A percentile compares a stretch with the other conserved stretches of the same genome.
These are phyloP conservation scores for Pestalotiopsis sp. DNA, from an alignment of 2,329 filamentous ascomycete genomes.

Conservation along the genomic window DNA sequence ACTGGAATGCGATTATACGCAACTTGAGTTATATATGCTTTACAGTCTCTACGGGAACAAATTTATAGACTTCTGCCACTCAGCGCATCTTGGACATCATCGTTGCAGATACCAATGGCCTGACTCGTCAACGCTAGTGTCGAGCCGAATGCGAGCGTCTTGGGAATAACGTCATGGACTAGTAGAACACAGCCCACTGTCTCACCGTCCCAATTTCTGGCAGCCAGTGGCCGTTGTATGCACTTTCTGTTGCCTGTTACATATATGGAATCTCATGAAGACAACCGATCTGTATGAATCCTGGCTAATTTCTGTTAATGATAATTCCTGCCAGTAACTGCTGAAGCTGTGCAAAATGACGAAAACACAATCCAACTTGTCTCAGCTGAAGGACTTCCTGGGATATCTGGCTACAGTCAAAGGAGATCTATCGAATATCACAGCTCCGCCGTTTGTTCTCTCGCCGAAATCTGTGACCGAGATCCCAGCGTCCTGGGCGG, in stretches of 20 bases:
- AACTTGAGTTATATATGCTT: not conserved
- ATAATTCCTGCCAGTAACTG: not conserved
- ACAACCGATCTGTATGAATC: not conserved
- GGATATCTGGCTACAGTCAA: constrained; percentile 56
- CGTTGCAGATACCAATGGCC: not conserved
- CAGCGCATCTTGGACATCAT: not conserved
- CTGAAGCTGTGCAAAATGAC: constrained; percentile 14
- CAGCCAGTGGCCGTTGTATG: not conserved
- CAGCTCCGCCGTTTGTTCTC: constrained; percentile 58
- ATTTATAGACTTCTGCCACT: not conserved
- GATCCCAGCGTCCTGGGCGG: constrained; percentile 60
- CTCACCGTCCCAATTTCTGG: not conserved
- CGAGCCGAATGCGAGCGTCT: not conserved
- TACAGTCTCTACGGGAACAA: not conserved
- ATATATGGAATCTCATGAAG: not conserved
- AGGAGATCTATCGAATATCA: constrained; percentile 58
- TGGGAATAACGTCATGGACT: not conserved
- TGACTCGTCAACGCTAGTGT: not conserved
- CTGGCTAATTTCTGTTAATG: not conserved
- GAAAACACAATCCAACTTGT: constrained; percentile 26
- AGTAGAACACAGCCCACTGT: not conserved
- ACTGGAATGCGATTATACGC: not conserved
- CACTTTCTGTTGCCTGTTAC: not conserved
- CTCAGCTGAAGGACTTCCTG: constrained; percentile 33
- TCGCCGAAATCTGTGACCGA: constrained; percentile 57